Evolutionary conservation across 306 rosid genomes (phyloP).

Genomic region (Begonia fuchsioides): DNA sequence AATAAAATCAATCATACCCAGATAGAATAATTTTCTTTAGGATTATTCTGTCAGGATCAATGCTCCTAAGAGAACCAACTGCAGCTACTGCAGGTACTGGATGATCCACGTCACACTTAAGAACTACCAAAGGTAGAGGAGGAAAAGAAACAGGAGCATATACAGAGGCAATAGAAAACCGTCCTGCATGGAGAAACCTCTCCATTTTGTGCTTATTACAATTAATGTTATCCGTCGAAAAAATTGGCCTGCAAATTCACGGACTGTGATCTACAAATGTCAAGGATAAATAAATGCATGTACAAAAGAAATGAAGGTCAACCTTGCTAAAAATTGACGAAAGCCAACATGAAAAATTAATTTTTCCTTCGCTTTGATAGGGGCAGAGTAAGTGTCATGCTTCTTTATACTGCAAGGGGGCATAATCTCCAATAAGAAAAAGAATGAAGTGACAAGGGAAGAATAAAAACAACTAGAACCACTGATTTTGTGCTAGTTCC

Average conservation of each 20-base stretch:
- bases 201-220: slow-evolving; percentile 95
- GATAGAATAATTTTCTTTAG: slow-evolving; percentile 81
- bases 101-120: slow-evolving; percentile 38
- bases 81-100: slow-evolving; percentile 52
- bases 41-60: slow-evolving; percentile 73
- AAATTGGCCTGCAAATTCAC: slow-evolving; percentile 54
- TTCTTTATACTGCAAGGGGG: slow-evolving; percentile 61
- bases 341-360: slow-evolving; percentile 84
- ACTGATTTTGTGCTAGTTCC: no score
- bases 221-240: slow-evolving; percentile 62
- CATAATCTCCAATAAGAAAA: slow-evolving; percentile 5
- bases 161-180: slow-evolving; percentile 69
- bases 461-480: no score
- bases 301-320: slow-evolving; percentile 2
- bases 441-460: neutral
- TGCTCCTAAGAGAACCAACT: slow-evolving; percentile 65
- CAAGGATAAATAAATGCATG: neutral
- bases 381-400: slow-evolving; percentile 51
- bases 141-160: slow-evolving; percentile 89
- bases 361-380: slow-evolving; percentile 85
- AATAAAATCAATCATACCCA: slow-evolving; percentile 35
- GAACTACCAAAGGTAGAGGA: slow-evolving; percentile 61
- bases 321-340: slow-evolving; percentile 93
- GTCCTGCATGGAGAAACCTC: slow-evolving; percentile 93
- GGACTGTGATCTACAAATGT: neutral